Evolutionary conservation across 805 yeast species (phyloP).

Genomic region (Zygosaccharomyces pseudorouxii): DNA sequence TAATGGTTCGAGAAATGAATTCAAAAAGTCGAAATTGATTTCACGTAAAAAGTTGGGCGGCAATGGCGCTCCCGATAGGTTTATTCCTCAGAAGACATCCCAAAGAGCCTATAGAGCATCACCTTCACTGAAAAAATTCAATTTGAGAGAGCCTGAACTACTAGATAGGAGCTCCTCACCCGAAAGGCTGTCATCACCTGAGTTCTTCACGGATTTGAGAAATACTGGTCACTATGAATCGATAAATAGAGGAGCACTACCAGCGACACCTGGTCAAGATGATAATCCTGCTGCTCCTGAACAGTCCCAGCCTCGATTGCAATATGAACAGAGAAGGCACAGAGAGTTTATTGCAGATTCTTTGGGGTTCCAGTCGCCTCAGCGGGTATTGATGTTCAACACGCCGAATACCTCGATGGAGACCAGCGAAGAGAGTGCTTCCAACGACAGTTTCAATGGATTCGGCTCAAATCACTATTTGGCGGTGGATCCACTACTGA

Average conservation of each 20-base stretch:
- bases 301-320: not conserved
- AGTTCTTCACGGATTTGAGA: constrained; percentile 26
- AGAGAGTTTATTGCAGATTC: constrained; percentile 47
- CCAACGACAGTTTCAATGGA: not conserved
- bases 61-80: constrained; percentile 34
- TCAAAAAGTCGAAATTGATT: not conserved
- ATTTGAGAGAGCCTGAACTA: constrained; percentile 13
- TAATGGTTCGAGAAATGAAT: not conserved
- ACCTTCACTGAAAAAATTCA: constrained; percentile 17
- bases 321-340: constrained; percentile 23
- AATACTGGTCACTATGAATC: constrained; percentile 25
- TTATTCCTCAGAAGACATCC: constrained; percentile 37
- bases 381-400: constrained; percentile 40
- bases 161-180: constrained; percentile 25
- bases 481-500: constrained; percentile 19
- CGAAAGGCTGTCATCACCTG: constrained; percentile 31
- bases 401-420: constrained; percentile 4
- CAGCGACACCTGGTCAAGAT: constrained; percentile 4
- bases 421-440: not conserved
- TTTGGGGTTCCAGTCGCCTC: constrained; percentile 40
- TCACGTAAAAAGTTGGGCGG: constrained; percentile 9
- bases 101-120: constrained; percentile 27
- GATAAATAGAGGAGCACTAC: constrained; percentile 9
- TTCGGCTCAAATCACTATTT: constrained; percentile 9
- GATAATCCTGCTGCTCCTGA: not conserved